Evolutionary conservation across 1,284 basidiomycete species (phyloP), one percentile per base, ranked within the genome.

Genomic region (Coriolopsis trogii): DNA sequence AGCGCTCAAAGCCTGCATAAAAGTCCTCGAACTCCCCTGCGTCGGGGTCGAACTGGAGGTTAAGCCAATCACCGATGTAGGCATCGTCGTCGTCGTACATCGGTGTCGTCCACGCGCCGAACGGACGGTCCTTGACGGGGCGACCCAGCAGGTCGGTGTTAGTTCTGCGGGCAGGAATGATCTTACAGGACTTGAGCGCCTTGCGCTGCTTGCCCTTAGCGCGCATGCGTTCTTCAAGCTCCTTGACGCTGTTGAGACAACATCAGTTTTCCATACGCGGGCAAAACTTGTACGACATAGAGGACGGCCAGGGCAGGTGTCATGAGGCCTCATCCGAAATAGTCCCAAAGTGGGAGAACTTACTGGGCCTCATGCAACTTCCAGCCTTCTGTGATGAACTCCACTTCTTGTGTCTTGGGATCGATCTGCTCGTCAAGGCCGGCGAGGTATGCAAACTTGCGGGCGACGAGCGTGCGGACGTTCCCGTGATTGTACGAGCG

Each of bases 401-500:
- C 49, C 24, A 36, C 43, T 39, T 51, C 49, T 39, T 41, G 36
- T n/a, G 30, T 24, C 18, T 34, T n/a, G 13, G 38, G 29, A 33
- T 39, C 43, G 9, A 45, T 12, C 38, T n/a, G 23, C 3, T 31
- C 37, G 20, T 51, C 42, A 4, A 51, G 7, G 24, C 49, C 49
- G 3, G 30, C 38, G n/a, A 51, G 42, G 43, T 36, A 45, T 7
- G 49, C 49, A 31, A 40, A 46, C 38, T 51, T 51, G 43, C 49
- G 49, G 30, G 49, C 41, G 18, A 51, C 47, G 25, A 49, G 47
- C 25, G 47, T 42, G 21, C 24, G 33, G 18, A 49, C 33, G 18
- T 45, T 40, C 23, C 30, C 38, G 18, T 31, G 43, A 31, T 31
- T 41, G 49, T 51, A 51, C 10, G 43, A 41, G 18, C 26, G 23